Percentiles rank a stretch among this genome's conserved stretches.
phyloP scores from a whole-genome alignment of 2,329 filamentous ascomycete species.

The Microsporum audouinii region DNA sequence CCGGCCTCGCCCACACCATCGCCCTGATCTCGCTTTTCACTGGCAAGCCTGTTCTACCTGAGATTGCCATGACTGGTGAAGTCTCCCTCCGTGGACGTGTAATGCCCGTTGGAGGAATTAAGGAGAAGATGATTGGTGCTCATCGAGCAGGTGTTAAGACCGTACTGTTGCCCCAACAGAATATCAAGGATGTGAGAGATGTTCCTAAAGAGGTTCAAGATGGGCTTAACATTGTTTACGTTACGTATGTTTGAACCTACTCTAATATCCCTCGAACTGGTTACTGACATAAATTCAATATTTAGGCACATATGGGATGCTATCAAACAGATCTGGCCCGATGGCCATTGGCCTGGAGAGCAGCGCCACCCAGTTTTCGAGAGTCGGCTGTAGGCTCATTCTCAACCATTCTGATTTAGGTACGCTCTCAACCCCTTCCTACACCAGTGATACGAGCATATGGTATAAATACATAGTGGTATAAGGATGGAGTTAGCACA shows the following conservation, averaged over 20 bases:
- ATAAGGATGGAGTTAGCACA: slow-evolving; percentile 1
- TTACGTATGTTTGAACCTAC: slow-evolving; percentile 51
- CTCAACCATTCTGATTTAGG: neutral
- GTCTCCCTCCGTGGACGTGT: slow-evolving; percentile 75
- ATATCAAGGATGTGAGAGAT: slow-evolving; percentile 85
- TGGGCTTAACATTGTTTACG: slow-evolving; percentile 77
- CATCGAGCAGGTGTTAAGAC: slow-evolving; percentile 88
- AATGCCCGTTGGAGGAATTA: slow-evolving; percentile 91
- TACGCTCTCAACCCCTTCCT: neutral
- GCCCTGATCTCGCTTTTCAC: slow-evolving; percentile 85
- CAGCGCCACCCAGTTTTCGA: slow-evolving; percentile 59
- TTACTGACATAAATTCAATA: slow-evolving; percentile 14
- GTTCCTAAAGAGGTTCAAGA: slow-evolving; percentile 79
- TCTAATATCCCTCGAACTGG: slow-evolving; percentile 8
- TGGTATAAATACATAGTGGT: neutral
- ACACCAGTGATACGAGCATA: neutral
- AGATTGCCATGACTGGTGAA: slow-evolving; percentile 85
- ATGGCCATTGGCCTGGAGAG: slow-evolving; percentile 70
- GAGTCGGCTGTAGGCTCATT: slow-evolving; percentile 55
- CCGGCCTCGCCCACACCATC: slow-evolving; percentile 86
- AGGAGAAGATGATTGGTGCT: slow-evolving; percentile 95
- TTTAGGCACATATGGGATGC: slow-evolving; percentile 85
- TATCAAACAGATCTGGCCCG: slow-evolving; percentile 81
- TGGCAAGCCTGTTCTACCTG: slow-evolving; percentile 73
- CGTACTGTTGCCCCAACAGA: slow-evolving; percentile 75